phyloP scores from a whole-genome alignment of 768 basidiomycete genomes.

The Pholiota conissans region DNA sequence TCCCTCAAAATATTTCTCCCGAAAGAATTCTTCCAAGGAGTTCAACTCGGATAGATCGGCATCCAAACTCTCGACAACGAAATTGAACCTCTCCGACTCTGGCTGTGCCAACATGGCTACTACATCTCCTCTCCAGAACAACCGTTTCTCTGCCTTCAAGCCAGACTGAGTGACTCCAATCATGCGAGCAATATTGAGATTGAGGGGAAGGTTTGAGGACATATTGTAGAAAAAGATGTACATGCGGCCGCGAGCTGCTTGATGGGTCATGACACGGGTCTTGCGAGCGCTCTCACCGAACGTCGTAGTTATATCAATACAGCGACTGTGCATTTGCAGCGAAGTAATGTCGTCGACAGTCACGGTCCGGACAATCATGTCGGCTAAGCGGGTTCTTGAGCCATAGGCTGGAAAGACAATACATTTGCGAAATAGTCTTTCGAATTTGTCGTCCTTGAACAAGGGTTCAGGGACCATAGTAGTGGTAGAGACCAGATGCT shows the following conservation, averaged over 20 bases:
- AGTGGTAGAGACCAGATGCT: too few relatives aligned
- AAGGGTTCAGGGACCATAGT: slow-evolving; percentile 12
- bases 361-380: slow-evolving; percentile 13
- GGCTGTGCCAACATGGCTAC: slow-evolving; percentile 14
- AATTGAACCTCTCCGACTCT: slow-evolving; percentile 3
- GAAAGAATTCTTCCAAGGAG: slow-evolving; percentile 11
- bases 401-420: slow-evolving; percentile 10
- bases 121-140: slow-evolving; percentile 21
- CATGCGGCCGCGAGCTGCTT: not conserved
- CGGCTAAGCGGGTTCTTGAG: not conserved
- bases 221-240: slow-evolving; percentile 13
- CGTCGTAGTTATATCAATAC: slow-evolving; percentile 12
- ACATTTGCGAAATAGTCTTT: slow-evolving; percentile 15
- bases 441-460: slow-evolving; percentile 13
- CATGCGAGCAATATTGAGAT: slow-evolving; percentile 10
- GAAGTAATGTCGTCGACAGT: not conserved
- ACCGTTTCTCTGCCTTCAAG: slow-evolving; percentile 9
- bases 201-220: too few relatives aligned
- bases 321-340: slow-evolving; percentile 8
- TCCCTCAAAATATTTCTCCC: slow-evolving; percentile 4
- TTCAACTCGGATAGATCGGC: slow-evolving; percentile 8
- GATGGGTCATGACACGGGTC: slow-evolving; percentile 6
- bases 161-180: slow-evolving; percentile 9
- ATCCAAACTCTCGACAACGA: slow-evolving; percentile 8
- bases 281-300: slow-evolving; percentile 15